Conservation (phyloP, 192 early-diverging fungal species). For the Lunasporangiospora selenospora region DNA sequence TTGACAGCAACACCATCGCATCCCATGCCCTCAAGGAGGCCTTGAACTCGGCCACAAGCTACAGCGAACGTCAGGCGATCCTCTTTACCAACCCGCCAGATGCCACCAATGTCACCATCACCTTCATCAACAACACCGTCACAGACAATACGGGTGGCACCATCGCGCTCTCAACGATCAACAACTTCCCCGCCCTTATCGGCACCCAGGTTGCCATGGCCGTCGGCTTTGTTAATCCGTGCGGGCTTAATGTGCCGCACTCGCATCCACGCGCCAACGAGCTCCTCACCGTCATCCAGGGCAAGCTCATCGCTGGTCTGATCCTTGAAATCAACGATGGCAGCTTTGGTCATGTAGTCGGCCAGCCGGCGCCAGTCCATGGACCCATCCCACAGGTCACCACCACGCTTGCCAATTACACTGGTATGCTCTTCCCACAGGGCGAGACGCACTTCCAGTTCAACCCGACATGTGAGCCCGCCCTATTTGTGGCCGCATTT, state of each 20-base stretch:
- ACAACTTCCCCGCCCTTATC: conserved; percentile 20
- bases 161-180: conserved; percentile 5
- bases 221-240: conserved; percentile 15
- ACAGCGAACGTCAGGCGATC: conserved; percentile 1
- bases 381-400: conserved; percentile 3
- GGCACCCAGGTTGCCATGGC: conserved; percentile 16
- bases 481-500: conserved; percentile 15
- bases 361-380: conserved; percentile 1
- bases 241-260: conserved; percentile 27
- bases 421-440: conserved; percentile 11
- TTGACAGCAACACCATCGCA: conserved; percentile 7
- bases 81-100: conserved; percentile 1
- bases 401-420: conserved; percentile 7
- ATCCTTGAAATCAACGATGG: conserved; percentile 2
- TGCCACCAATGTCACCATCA: conserved; percentile 14
- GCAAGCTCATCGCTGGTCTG: conserved; percentile 17
- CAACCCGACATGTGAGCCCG: conserved; percentile 12
- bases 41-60: conserved; percentile 1
- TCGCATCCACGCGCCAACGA: conserved; percentile 26
- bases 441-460: conserved; percentile 18
- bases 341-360: not conserved
- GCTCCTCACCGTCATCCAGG: conserved; percentile 15
- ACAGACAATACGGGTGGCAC: conserved; percentile 3
- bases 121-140: conserved; percentile 13
- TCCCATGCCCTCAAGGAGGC: conserved; percentile 3